phyloP scores from a whole-genome alignment of 306 rosid species.

The Casuarina glauca region DNA sequence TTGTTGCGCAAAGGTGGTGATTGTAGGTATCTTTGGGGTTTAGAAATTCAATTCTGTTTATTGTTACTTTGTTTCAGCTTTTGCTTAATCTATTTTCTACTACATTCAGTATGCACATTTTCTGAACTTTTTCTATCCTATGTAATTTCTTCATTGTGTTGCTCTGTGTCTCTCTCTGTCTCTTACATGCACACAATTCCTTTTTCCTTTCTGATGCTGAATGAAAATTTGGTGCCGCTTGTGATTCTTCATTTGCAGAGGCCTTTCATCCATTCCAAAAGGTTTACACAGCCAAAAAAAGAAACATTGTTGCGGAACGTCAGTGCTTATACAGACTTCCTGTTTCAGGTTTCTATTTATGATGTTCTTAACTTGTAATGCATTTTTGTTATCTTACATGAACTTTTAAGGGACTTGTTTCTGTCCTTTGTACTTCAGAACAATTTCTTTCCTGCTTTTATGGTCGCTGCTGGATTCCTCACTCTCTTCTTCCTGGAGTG shows the following conservation, averaged over 20 bases:
- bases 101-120: background rate
- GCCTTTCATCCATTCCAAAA: constrained; percentile 44
- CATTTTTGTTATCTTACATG: background rate
- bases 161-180: background rate
- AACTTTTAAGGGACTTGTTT: background rate
- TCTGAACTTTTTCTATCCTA: background rate
- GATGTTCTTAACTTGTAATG: constrained; percentile 9
- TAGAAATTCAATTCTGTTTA: background rate
- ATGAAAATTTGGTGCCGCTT: constrained; percentile 5
- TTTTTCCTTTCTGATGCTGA: constrained; percentile 2
- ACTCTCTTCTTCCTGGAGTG: background rate
- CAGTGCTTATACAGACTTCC: constrained; percentile 65
- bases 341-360: constrained; percentile 61
- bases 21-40: background rate
- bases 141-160: background rate
- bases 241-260: constrained; percentile 48
- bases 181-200: no score
- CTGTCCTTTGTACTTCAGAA: background rate
- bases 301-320: constrained; percentile 48
- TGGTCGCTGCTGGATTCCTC: background rate
- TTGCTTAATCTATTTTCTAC: background rate
- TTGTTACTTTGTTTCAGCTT: background rate
- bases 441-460: constrained; percentile 2
- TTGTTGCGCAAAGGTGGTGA: background rate
- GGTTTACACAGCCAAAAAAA: constrained; percentile 48